Percentiles rank a stretch among this genome's conserved stretches.
Conservation (phyloP, 768 basidiomycete species). For the Dioszegia hungarica region DNA sequence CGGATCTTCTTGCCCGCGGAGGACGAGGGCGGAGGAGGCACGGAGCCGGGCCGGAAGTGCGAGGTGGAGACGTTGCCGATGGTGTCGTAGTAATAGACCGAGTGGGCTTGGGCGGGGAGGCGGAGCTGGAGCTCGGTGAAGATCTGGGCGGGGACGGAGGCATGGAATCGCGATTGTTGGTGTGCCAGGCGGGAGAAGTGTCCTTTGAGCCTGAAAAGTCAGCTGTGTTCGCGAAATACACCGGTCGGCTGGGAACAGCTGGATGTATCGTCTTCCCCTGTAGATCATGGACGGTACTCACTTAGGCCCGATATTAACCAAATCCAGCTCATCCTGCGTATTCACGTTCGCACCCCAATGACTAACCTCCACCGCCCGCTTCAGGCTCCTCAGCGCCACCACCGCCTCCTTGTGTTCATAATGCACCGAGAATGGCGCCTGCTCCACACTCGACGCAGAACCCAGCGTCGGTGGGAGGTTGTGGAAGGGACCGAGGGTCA, state of each 20-base stretch:
- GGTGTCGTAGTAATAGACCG: slow-evolving; percentile 82
- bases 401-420: slow-evolving; percentile 80
- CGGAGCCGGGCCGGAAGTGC: slow-evolving; percentile 60
- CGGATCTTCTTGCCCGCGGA: slow-evolving; percentile 12
- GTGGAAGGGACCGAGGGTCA: slow-evolving; percentile 85
- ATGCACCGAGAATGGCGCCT: slow-evolving; percentile 67
- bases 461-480: slow-evolving; percentile 63
- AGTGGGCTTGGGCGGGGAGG: slow-evolving; percentile 74
- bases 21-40: slow-evolving; percentile 8
- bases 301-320: slow-evolving; percentile 88
- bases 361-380: slow-evolving; percentile 80
- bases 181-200: slow-evolving; percentile 89
- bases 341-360: slow-evolving; percentile 97
- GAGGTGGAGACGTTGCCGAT: slow-evolving; percentile 98
- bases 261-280: not conserved
- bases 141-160: slow-evolving; percentile 59
- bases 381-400: slow-evolving; percentile 65
- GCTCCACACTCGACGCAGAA: slow-evolving; percentile 58
- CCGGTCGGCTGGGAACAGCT: not conserved
- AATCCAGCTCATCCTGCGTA: slow-evolving; percentile 75
- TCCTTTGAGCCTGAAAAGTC: slow-evolving; percentile 84
- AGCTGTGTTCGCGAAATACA: no score
- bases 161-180: slow-evolving; percentile 68
- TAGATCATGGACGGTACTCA: slow-evolving; percentile 45
- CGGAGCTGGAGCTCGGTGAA: slow-evolving; percentile 69